Conservation (phyloP, 257 asterid genomes). For the Avicennia marina region DNA sequence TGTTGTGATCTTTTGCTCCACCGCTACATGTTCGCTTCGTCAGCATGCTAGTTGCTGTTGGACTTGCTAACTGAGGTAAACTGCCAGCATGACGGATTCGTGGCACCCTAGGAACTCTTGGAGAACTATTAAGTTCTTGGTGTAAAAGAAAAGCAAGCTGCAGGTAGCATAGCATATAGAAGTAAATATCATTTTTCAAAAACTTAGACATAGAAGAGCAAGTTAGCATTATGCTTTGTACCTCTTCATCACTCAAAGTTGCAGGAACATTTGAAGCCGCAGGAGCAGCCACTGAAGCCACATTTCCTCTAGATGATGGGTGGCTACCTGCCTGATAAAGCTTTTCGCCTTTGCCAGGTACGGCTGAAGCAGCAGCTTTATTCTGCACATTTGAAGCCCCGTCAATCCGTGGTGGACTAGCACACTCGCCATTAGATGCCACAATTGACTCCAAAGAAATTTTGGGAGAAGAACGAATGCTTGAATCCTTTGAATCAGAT, state of each 20-base stretch:
- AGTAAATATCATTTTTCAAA: conserved; percentile 3
- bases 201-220: conserved; percentile 4
- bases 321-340: conserved; percentile 41
- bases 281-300: conserved; percentile 46
- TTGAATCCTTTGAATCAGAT: conserved; percentile 51
- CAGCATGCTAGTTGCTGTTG: conserved; percentile 63
- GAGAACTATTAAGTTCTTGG: conserved; percentile 98
- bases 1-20: conserved; percentile 69
- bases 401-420: conserved; percentile 40
- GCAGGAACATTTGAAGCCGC: conserved; percentile 58
- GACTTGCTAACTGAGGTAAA: conserved; percentile 70
- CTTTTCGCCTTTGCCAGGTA: conserved; percentile 64
- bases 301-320: conserved; percentile 53
- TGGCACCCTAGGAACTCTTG: conserved; percentile 93
- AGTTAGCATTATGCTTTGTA: conserved; percentile 18
- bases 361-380: conserved; percentile 39
- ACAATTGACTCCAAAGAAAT: conserved; percentile 28
- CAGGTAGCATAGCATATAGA: conserved; percentile 19
- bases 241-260: conserved; percentile 94
- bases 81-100: conserved; percentile 98
- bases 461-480: conserved; percentile 40
- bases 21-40: conserved; percentile 67
- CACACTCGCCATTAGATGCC: conserved; percentile 40
- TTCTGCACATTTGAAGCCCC: conserved; percentile 40
- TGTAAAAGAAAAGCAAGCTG: conserved; percentile 94